Base-by-base conservation (phyloP, 345 rosid species). In the Geranium rotundifolium region DNA sequence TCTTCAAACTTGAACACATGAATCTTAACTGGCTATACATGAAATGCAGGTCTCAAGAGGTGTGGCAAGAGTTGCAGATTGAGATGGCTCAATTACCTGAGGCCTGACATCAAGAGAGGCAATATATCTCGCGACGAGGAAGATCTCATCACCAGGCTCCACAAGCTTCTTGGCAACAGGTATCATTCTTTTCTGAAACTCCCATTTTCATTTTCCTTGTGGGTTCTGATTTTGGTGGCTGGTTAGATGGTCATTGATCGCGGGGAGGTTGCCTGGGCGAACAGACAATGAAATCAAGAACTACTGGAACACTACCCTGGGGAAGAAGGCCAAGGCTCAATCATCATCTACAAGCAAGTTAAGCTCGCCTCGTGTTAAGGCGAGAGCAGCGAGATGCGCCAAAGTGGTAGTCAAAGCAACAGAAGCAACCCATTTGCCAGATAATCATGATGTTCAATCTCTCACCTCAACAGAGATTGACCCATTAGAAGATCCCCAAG, bases 201-300 rank as follows among this genome's bases (percentile, higher is more conserved):
- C 27, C 27, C 27, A 23, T 23, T 23, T 23, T 23, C 27, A 23
- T 23, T 23, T 23, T 23, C 27, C 27, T 23, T 23, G 27, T 23
- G 27, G 27, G 27, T 23, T 23, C 27, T 23, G 27, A 23, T 23
- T 23, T 23, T 23, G 27, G 27, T 23, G 4, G 0, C 10, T 30
- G 16, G 4, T 37, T 34, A 83, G 88, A 73, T 83, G 88, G 88
- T 83, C 88, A 34, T 63, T 83, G 41, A 83, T 83, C 67, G 88
- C 88, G 19, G 88, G 85, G 58, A 78, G 85, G 71, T 77, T 83
- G 61, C 88, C 88, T 31, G 85, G 88, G 62, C 83, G 87, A 78
- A 83, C 87, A 65, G 87, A 83, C 69, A 82, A 82, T 76, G 87
- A 82, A 80, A 82, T 82, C 77, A 82, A 82, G 65, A 82, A 82